Evolutionary conservation across 306 rosid genomes (phyloP).

Genomic region (Vigna angularis): DNA sequence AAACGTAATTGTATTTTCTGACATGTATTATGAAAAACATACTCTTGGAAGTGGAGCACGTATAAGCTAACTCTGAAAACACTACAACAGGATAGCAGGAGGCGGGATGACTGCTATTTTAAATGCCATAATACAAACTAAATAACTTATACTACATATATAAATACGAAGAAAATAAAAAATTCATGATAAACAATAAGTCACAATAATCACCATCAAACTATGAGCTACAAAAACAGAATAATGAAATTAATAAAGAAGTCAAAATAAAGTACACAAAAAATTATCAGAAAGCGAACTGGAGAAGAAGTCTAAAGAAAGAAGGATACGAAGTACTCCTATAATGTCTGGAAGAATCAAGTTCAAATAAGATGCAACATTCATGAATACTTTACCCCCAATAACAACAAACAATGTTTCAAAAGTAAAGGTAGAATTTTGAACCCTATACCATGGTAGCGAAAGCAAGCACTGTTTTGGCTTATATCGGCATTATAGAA

Average conservation of each 20-base stretch:
- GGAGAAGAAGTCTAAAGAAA: neutral
- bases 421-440: too few species aligned
- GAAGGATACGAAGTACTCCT: neutral
- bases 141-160: neutral
- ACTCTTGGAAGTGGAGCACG: neutral
- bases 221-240: neutral
- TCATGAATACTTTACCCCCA: too few species aligned
- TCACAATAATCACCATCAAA: neutral
- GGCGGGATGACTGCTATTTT: neutral
- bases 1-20: neutral
- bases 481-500: too few species aligned
- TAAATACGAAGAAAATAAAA: neutral
- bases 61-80: neutral
- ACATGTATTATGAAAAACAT: neutral
- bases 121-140: neutral
- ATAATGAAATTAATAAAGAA: neutral
- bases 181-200: neutral
- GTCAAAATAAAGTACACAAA: neutral
- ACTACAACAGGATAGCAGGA: neutral
- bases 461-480: too few species aligned
- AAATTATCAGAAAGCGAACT: neutral
- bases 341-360: neutral
- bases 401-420: too few species aligned
- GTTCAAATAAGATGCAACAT: neutral
- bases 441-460: too few species aligned